Evolutionary conservation across 106 monocot species (phyloP), one percentile per base, ranked within the genome.

Genomic region (Dendrobium officinale): DNA sequence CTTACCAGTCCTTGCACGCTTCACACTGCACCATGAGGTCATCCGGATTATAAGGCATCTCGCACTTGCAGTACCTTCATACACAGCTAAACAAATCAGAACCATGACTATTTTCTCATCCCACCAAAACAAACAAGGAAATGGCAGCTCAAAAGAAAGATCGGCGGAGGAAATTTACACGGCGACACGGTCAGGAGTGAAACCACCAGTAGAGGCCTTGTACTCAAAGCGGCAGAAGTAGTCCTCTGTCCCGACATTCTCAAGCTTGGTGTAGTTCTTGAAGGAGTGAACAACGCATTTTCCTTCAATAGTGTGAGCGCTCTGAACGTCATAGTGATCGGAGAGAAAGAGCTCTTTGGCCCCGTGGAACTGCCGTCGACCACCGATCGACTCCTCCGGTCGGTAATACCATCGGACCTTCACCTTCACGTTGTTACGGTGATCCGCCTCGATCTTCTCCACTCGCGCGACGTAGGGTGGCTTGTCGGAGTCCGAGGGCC

Each of bases 1-100:
- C 48, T 72, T 81, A 85, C 85, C 85, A 85, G 73, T 85, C 85
- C 72, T 85, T 85, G 85, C 85, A 85, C 67, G 47, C 78, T 67
- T 85, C 85, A 11, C 85, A 85, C 72, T 85, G 85, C 72, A 81
- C 81, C 81, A 81, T 81, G 55, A 81, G 74, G 40, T 81, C 81
- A 27, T 81, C 81, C 17, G 81, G 81, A 58, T 81, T 81, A 43
- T 81, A 81, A 17, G 81, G 81, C 81, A 81, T 81, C 58, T 81
- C 74, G 58, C 81, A 81, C 75, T 81, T 81, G 58, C 81, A 81
- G 19, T 81, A 81, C 81, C 81, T 81, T 81, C 75, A 77, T 40
- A 72, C 5, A 66, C 26, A 26, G 64, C 24, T 66, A 22, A 6
- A 66, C n/a, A 66, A n/a, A 26, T 66, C 26, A 66, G 24, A 66